Conservation (phyloP, 306 rosid species). For the Hippophae gyantsensis region DNA sequence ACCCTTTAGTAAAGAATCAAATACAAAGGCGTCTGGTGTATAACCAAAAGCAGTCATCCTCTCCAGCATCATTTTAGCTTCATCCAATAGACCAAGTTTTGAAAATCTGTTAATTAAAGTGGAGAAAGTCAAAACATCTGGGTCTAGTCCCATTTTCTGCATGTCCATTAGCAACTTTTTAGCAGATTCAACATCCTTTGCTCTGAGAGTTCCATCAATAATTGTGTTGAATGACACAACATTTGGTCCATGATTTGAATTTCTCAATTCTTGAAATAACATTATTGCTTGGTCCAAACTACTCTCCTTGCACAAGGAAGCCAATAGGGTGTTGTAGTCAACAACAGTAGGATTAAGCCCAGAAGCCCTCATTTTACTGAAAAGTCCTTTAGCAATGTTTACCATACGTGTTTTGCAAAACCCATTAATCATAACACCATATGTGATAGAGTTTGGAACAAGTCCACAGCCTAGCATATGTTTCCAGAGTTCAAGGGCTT, state of each 20-base stretch:
- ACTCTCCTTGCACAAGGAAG: slow-evolving; percentile 57
- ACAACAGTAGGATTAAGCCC: slow-evolving; percentile 42
- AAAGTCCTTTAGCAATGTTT: slow-evolving; percentile 63
- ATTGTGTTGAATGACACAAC: slow-evolving; percentile 53
- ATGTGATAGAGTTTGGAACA: slow-evolving; percentile 46
- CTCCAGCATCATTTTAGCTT: slow-evolving; percentile 47
- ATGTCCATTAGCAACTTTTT: slow-evolving; percentile 45
- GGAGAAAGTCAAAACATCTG: slow-evolving; percentile 53
- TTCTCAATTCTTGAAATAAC: slow-evolving; percentile 56
- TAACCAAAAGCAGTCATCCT: slow-evolving; percentile 52
- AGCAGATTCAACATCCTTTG: slow-evolving; percentile 52
- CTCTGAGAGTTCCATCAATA: slow-evolving; percentile 54
- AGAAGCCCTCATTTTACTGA: slow-evolving; percentile 40
- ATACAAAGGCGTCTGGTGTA: slow-evolving; percentile 42
- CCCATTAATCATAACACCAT: slow-evolving; percentile 57
- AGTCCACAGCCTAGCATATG: slow-evolving; percentile 37
- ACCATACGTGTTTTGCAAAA: slow-evolving; percentile 66
- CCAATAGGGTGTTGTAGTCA: slow-evolving; percentile 54
- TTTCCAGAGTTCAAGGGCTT: slow-evolving; percentile 53
- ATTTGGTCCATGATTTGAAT: slow-evolving; percentile 36
- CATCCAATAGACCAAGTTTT: slow-evolving; percentile 52
- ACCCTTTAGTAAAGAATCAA: slow-evolving; percentile 64
- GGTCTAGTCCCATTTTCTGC: slow-evolving; percentile 42
- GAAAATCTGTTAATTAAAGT: slow-evolving; percentile 45
- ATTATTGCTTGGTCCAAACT: slow-evolving; percentile 65